Base-by-base conservation (phyloP, 441 rosid genomes). In the Croton laevigatus region DNA sequence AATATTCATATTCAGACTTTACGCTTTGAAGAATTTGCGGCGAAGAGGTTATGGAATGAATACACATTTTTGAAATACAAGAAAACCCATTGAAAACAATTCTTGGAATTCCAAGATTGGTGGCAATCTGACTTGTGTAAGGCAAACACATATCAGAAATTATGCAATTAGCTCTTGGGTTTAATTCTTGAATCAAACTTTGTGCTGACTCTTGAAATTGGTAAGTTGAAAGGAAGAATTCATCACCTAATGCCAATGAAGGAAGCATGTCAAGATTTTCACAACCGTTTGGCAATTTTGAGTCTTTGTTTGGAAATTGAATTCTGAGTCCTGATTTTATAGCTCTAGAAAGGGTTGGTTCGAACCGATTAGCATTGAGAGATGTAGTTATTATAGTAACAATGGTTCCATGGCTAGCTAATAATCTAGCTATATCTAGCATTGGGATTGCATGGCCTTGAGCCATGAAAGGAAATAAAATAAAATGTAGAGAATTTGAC, bases 261-360 rank as follows among this genome's bases (percentile, higher is more conserved):
- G 32, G 32, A 27, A 27, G 32, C 32, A 27, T 27, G 32, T 27
- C 32, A 27, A 27, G 32, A 27, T 67, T 70, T 62, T 78, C 75
- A 16, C 77, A 70, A 6, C 77, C 82, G 22, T 73, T 81, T 0
- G 81, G 84, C 45, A 78, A 27, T 1, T 27, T 27, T 27, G 32
- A 27, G 32, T 27, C 32, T 27, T 27, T 1, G 32, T 27, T 27
- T 27, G 32, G 32, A 27, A 27, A 27, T 27, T 27, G 32, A 27
- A 27, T 27, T 27, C 2, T 27, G 32, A 27, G 32, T 27, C 32
- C 79, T 0, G 9, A 22, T 16, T 71, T 3, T 22, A 34, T 20
- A 0, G 38, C 73, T 1, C 27, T 46, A 3, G 69, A 69, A 67
- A 78, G 51, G 55, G 55, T 8, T 38, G 79, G 16, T 7, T 27